A percentile compares a stretch with the other conserved stretches of the same genome.
Evolutionary conservation across 2,329 filamentous ascomycete genomes (phyloP).

Genomic region (Fusarium circinatum): DNA sequence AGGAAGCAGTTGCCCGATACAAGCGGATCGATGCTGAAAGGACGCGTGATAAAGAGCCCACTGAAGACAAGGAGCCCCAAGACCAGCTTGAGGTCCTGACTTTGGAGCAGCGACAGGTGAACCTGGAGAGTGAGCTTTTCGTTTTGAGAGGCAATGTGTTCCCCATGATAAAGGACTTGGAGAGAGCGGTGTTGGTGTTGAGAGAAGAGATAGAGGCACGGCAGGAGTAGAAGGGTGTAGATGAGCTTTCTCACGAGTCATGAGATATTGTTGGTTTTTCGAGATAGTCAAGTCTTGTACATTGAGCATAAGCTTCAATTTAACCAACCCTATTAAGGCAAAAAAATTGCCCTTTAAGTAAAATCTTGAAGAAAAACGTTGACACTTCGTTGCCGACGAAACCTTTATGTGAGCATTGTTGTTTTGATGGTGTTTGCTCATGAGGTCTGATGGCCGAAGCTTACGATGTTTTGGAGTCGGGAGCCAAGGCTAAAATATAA

Average conservation of each 20-base stretch:
- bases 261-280: background rate
- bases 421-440: background rate
- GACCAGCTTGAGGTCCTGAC: background rate
- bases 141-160: too few relatives aligned
- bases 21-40: accelerated
- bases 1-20: accelerated
- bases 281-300: accelerated
- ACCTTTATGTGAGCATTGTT: background rate
- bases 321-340: too few relatives aligned
- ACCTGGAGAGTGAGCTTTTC: background rate
- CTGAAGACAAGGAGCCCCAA: accelerated
- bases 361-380: accelerated
- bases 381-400: background rate
- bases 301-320: background rate
- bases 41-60: background rate
- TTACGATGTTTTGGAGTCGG: accelerated
- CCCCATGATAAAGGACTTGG: too few relatives aligned
- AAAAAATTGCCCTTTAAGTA: too few relatives aligned
- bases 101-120: background rate
- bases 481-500: accelerated
- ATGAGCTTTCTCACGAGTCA: too few relatives aligned
- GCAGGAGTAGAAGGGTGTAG: background rate
- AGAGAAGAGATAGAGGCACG: too few relatives aligned
- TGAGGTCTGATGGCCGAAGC: too few relatives aligned
- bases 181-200: too few relatives aligned